phyloP scores from a whole-genome alignment of 2,329 filamentous ascomycete species.

The Cladorrhinum sp. region DNA sequence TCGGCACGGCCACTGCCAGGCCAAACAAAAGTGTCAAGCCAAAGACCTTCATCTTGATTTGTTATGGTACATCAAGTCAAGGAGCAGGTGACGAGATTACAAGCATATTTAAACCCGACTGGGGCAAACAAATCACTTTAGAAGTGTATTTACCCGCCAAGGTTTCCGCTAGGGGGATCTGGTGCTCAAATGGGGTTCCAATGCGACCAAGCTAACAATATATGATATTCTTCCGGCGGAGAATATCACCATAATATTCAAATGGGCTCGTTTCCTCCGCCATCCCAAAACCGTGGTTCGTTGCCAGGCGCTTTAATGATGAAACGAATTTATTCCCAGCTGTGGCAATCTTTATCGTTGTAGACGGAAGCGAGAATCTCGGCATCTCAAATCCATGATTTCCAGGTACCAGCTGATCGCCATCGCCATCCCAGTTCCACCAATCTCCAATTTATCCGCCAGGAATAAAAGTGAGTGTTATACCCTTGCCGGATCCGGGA shows the following conservation, averaged over 20 bases:
- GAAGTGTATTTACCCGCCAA: not conserved
- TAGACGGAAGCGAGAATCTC: not conserved
- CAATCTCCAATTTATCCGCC: not conserved
- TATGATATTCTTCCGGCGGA: not conserved
- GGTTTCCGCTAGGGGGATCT: not conserved
- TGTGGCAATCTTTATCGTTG: not conserved
- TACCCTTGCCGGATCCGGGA: too few relatives aligned
- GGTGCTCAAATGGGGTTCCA: not conserved
- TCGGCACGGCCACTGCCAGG: constrained; percentile 14
- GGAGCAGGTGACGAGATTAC: not conserved
- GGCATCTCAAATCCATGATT: not conserved
- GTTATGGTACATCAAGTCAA: not conserved
- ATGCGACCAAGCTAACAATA: not conserved
- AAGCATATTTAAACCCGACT: not conserved
- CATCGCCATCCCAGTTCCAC: not conserved
- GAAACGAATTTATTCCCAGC: not conserved
- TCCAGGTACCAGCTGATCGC: not conserved
- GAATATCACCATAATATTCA: not conserved
- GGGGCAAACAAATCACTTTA: not conserved
- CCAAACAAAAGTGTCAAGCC: constrained; percentile 8
- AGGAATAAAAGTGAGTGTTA: not conserved
- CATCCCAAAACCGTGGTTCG: not conserved
- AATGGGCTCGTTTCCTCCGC: not conserved
- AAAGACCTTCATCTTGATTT: constrained; percentile 19
- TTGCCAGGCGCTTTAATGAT: not conserved